A percentile compares a stretch with the other conserved stretches of the same genome.
These are phyloP conservation scores for Beta macrorhiza DNA, from an alignment of 179 eudicot species.

Conservation along the genomic window DNA sequence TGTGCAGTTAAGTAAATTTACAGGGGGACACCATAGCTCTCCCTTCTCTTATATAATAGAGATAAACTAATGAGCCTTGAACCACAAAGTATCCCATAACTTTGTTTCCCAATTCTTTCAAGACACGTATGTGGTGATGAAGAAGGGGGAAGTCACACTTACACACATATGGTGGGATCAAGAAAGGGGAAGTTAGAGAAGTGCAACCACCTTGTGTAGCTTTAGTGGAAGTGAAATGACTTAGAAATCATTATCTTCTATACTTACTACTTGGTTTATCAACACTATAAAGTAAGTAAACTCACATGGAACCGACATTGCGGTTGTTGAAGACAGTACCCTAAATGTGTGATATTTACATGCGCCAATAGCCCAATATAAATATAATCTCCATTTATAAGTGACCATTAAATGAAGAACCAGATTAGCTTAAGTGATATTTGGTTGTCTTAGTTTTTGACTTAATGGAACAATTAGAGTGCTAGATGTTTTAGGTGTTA, in stretches of 20 bases:
- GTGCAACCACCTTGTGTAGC: constrained; percentile 24
- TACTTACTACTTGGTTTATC: constrained; percentile 20
- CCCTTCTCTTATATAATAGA: neutral
- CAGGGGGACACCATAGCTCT: too few relatives aligned
- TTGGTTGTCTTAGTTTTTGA: too few relatives aligned
- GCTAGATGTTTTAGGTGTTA: neutral
- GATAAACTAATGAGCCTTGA: neutral
- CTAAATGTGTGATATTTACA: neutral
- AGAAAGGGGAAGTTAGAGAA: neutral
- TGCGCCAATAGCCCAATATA: neutral
- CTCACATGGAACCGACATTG: constrained; percentile 31
- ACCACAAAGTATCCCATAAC: neutral
- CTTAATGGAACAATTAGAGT: neutral
- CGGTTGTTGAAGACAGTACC: constrained; percentile 12
- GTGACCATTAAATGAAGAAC: neutral
- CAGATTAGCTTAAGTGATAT: neutral
- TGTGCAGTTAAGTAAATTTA: too few relatives aligned
- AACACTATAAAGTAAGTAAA: constrained; percentile 10
- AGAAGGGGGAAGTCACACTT: too few relatives aligned
- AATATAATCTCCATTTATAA: neutral
- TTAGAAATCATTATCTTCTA: constrained; percentile 19
- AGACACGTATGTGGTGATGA: neutral
- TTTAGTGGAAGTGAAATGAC: constrained; percentile 15
- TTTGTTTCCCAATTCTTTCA: neutral
- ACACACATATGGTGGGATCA: neutral